Percentiles rank a stretch among this genome's conserved stretches.
phyloP scores from a whole-genome alignment of 2,329 filamentous ascomycete species.

The Sporothrix schenckii region DNA sequence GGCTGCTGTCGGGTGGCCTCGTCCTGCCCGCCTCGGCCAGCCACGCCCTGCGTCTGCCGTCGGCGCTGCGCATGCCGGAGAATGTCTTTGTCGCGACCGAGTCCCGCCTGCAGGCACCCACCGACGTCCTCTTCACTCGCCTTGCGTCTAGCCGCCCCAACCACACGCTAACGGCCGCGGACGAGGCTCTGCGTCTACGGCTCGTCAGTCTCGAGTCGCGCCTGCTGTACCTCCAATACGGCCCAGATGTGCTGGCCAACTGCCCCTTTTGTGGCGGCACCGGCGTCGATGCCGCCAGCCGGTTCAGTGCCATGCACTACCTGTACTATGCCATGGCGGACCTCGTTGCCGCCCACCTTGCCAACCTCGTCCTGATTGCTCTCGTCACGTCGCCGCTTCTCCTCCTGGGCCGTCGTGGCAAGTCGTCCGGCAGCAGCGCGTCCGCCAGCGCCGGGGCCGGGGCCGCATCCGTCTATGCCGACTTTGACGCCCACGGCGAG shows the following conservation, averaged over 20 bases:
- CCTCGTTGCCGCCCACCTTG: conserved; percentile 74
- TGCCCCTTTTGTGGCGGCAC: conserved; percentile 74
- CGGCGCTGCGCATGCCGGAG: conserved; percentile 68
- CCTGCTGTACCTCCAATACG: conserved; percentile 81
- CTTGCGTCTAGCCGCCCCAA: conserved; percentile 60
- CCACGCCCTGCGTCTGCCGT: conserved; percentile 57
- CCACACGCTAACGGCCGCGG: conserved; percentile 54
- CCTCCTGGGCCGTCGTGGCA: conserved; percentile 64
- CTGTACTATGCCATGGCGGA: conserved; percentile 78
- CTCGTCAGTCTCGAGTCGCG: conserved; percentile 73
- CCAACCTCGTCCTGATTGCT: conserved; percentile 73
- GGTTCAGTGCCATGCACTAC: conserved; percentile 71
- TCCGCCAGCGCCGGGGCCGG: background rate
- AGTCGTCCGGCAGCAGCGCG: conserved; percentile 37
- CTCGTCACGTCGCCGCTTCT: conserved; percentile 67
- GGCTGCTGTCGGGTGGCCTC: conserved; percentile 31
- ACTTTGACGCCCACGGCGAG: conserved; percentile 5
- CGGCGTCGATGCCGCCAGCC: conserved; percentile 41
- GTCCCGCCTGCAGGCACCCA: conserved; percentile 83
- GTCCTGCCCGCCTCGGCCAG: conserved; percentile 38
- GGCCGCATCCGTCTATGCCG: background rate
- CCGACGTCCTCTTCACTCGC: conserved; percentile 80
- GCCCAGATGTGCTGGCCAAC: conserved; percentile 69
- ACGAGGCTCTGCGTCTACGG: conserved; percentile 67
- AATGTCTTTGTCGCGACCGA: conserved; percentile 80